Conservation (phyloP, 1,284 basidiomycete species). For the Cutaneotrichosporon sp. region DNA sequence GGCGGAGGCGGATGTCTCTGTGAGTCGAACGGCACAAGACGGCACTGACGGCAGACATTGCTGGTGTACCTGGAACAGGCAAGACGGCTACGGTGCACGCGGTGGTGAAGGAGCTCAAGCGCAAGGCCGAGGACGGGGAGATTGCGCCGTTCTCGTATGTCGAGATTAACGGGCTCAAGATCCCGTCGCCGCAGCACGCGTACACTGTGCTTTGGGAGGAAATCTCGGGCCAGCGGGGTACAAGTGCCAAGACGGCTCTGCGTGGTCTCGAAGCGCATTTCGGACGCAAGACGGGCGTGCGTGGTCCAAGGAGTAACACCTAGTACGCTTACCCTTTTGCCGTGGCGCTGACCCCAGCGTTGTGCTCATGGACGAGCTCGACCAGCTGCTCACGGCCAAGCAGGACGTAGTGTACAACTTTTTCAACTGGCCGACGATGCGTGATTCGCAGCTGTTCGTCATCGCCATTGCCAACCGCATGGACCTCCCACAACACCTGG, state of each 20-base stretch:
- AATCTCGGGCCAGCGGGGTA: conserved; percentile 67
- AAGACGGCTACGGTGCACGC: conserved; percentile 98
- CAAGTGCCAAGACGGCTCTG: conserved; percentile 46
- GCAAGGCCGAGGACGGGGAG: conserved; percentile 77
- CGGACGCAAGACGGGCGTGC: conserved; percentile 34
- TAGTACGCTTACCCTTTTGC: conserved; percentile 34
- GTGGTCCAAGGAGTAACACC: conserved; percentile 48
- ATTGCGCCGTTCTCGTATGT: conserved; percentile 90
- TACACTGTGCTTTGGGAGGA: conserved; percentile 86
- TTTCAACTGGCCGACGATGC: conserved; percentile 96
- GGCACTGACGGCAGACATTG: conserved; percentile 64
- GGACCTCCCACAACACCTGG: conserved; percentile 94
- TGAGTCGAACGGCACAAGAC: conserved; percentile 48
- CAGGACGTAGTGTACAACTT: conserved; percentile 99
- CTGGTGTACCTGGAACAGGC: conserved; percentile 94
- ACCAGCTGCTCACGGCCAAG: conserved; percentile 90
- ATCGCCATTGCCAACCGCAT: conserved; percentile 98
- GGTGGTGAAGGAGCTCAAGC: conserved; percentile 78
- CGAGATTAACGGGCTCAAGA: conserved; percentile 94
- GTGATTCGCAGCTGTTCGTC: conserved; percentile 80
- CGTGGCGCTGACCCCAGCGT: conserved; percentile 56
- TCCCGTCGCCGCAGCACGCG: conserved; percentile 80
- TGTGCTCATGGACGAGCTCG: conserved; percentile 95
- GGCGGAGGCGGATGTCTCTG: conserved; percentile 93
- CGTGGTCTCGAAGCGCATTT: conserved; percentile 47